Conservation (phyloP, 768 basidiomycete species). For the Boletus subcaerulescens region DNA sequence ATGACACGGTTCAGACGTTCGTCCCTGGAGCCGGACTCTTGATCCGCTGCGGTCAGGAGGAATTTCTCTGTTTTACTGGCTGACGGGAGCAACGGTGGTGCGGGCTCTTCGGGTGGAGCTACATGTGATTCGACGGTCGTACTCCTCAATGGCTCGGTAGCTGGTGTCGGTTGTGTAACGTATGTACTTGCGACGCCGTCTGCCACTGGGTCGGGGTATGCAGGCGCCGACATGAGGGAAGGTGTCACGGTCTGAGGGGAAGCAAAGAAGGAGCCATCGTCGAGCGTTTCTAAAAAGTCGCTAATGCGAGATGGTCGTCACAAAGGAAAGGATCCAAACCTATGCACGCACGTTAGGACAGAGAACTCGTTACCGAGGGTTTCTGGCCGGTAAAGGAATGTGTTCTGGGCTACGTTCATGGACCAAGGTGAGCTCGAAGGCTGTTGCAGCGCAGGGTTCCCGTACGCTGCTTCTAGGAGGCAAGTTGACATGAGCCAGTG, state of each 20-base stretch:
- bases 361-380: slow-evolving; percentile 80
- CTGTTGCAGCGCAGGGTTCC: not conserved
- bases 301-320: slow-evolving; percentile 34
- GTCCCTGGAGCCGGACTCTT: slow-evolving; percentile 85
- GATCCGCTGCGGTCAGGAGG: slow-evolving; percentile 91
- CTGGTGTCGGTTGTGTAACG: slow-evolving; percentile 4
- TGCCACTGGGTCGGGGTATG: slow-evolving; percentile 17
- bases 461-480: not conserved
- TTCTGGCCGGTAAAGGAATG: slow-evolving; percentile 51
- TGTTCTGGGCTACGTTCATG: not conserved
- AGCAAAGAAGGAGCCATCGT: slow-evolving; percentile 78
- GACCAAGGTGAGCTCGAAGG: not conserved
- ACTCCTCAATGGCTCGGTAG: slow-evolving; percentile 22
- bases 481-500: too few relatives aligned
- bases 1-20: slow-evolving; percentile 90
- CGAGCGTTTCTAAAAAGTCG: slow-evolving; percentile 85
- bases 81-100: slow-evolving; percentile 59
- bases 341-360: slow-evolving; percentile 62
- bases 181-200: slow-evolving; percentile 14
- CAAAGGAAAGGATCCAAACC: not conserved
- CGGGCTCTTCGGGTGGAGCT: slow-evolving; percentile 37
- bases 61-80: slow-evolving; percentile 85
- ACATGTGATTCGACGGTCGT: slow-evolving; percentile 22
- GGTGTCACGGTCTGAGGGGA: slow-evolving; percentile 49
- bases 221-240: slow-evolving; percentile 44